Evolutionary conservation across 306 rosid genomes (phyloP).

Genomic region (Arachis stenosperma): DNA sequence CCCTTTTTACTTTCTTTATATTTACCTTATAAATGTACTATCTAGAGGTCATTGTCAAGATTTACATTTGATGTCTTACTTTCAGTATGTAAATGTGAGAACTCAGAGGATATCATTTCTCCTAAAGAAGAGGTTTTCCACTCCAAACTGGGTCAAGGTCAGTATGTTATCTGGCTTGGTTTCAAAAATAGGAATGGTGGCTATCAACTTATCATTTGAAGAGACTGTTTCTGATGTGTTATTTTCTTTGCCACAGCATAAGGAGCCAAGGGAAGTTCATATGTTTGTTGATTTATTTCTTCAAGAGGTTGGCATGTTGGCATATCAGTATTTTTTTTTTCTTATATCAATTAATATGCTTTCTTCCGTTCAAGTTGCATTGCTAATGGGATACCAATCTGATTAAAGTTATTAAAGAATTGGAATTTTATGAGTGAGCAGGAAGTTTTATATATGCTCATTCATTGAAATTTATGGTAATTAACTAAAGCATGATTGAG

Average conservation of each 20-base stretch:
- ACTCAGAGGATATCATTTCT: slow-evolving; percentile 83
- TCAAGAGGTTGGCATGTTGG: slow-evolving; percentile 86
- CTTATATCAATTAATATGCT: background rate
- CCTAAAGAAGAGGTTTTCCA: slow-evolving; percentile 83
- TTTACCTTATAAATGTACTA: background rate
- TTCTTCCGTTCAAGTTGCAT: slow-evolving; percentile 26
- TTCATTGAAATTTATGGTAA: slow-evolving; percentile 24
- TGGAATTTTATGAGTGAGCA: slow-evolving; percentile 11
- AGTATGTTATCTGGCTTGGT: slow-evolving; percentile 37
- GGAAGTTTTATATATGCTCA: slow-evolving; percentile 16
- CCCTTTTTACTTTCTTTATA: slow-evolving; percentile 10
- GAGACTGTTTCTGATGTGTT: slow-evolving; percentile 36
- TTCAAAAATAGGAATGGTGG: slow-evolving; percentile 16
- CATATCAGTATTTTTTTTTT: slow-evolving; percentile 32
- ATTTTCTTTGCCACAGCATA: slow-evolving; percentile 70
- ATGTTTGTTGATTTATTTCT: slow-evolving; percentile 93
- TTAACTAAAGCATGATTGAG: slow-evolving; percentile 31
- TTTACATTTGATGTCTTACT: slow-evolving; percentile 31
- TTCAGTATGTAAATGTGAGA: slow-evolving; percentile 84
- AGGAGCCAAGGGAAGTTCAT: slow-evolving; percentile 98
- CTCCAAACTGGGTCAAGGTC: slow-evolving; percentile 95
- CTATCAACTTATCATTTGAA: slow-evolving; percentile 23
- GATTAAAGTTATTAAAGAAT: background rate
- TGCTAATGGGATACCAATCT: slow-evolving; percentile 22
- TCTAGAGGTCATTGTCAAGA: background rate